phyloP scores from a whole-genome alignment of 2,329 filamentous ascomycete genomes.

The Paecilomyces formosus region DNA sequence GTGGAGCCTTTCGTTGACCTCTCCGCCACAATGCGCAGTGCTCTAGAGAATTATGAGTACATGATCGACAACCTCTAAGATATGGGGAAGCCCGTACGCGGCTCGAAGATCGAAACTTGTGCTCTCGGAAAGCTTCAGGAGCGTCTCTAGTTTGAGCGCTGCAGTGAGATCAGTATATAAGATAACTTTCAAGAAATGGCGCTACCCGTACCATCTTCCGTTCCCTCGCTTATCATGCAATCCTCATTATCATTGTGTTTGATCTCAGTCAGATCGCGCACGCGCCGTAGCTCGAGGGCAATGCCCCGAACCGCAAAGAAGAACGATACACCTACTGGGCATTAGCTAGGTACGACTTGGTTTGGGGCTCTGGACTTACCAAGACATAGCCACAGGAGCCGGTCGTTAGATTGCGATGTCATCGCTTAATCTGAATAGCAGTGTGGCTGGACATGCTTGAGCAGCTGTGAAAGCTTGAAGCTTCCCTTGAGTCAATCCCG shows the following conservation, averaged over 20 bases:
- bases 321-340: conserved; percentile 26
- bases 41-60: conserved; percentile 15
- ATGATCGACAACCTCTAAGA: neutral
- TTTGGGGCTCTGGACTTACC: conserved; percentile 15
- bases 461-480: conserved; percentile 4
- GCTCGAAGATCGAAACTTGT: conserved; percentile 67
- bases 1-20: conserved; percentile 34
- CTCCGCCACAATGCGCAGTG: conserved; percentile 40
- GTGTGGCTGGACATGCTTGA: neutral
- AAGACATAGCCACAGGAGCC: conserved; percentile 31
- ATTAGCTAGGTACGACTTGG: neutral
- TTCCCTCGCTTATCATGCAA: conserved; percentile 67
- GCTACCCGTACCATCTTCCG: conserved; percentile 52
- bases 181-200: neutral
- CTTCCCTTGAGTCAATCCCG: neutral
- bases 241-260: conserved; percentile 58
- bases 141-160: conserved; percentile 57
- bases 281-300: conserved; percentile 43
- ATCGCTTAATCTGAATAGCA: conserved; percentile 10
- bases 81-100: conserved; percentile 41
- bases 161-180: conserved; percentile 10
- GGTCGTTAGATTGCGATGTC: conserved; percentile 27
- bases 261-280: conserved; percentile 49
- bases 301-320: conserved; percentile 49
- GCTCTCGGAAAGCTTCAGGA: conserved; percentile 60